Percentiles rank a stretch among this genome's conserved stretches.
Evolutionary conservation across 352 stramenopile genomes (phyloP).

Genomic region (Globisporangium okanoganense): DNA sequence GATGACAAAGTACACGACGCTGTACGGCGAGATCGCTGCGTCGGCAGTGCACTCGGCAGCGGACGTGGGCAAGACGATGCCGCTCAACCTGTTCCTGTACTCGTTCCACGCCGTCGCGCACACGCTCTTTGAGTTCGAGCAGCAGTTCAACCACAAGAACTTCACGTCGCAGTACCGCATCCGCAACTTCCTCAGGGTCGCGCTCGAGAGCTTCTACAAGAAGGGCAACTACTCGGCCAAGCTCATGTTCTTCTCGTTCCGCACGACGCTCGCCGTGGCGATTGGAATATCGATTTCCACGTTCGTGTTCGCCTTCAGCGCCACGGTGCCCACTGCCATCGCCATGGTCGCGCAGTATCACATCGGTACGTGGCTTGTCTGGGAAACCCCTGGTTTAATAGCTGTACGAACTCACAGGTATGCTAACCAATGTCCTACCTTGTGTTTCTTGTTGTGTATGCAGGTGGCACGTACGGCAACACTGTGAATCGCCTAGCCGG

Average conservation of each 20-base stretch:
- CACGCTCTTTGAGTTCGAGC: conserved; percentile 63
- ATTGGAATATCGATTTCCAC: conserved; percentile 58
- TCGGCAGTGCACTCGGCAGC: conserved; percentile 36
- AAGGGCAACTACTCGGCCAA: conserved; percentile 38
- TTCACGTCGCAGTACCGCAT: conserved; percentile 50
- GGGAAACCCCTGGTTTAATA: background rate
- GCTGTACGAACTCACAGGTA: background rate
- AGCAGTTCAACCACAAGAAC: conserved; percentile 68
- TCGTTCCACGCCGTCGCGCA: conserved; percentile 70
- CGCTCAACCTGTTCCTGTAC: conserved; percentile 77
- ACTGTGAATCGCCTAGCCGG: conserved; percentile 64
- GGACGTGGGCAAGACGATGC: conserved; percentile 66
- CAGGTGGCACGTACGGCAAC: conserved; percentile 60
- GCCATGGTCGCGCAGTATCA: conserved; percentile 67
- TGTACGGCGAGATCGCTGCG: conserved; percentile 37
- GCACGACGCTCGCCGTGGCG: conserved; percentile 56
- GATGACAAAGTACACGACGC: conserved; percentile 49
- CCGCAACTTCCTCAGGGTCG: conserved; percentile 45
- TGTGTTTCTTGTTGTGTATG: background rate
- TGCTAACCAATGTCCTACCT: background rate
- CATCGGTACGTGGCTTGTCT: conserved; percentile 24
- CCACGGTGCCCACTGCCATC: conserved; percentile 59
- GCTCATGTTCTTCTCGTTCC: conserved; percentile 52
- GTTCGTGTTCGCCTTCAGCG: conserved; percentile 73
- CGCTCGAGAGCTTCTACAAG: conserved; percentile 31